Conservation (phyloP, 257 asterid species). For the Ilex aquifolium region DNA sequence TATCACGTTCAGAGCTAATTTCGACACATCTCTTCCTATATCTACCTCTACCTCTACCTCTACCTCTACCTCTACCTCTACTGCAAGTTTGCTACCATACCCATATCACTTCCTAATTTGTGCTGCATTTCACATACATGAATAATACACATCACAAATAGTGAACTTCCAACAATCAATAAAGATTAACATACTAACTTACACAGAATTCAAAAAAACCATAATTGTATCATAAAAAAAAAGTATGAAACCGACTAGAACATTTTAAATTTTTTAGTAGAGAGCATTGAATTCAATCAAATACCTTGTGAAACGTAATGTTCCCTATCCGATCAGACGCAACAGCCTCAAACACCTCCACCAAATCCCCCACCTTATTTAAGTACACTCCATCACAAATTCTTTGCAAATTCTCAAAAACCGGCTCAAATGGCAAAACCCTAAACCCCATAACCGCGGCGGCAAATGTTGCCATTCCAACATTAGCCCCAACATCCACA, state of each 20-base stretch:
- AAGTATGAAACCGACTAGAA: neutral
- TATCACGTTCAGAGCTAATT: too few relatives aligned
- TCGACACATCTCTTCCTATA: too few relatives aligned
- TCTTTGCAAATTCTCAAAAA: conserved; percentile 91
- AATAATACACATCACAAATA: too few relatives aligned
- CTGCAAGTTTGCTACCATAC: too few relatives aligned
- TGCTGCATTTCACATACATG: too few relatives aligned
- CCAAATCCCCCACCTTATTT: conserved; percentile 64
- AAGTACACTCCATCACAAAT: conserved; percentile 89
- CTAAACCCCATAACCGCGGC: conserved; percentile 96
- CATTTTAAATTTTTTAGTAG: neutral
- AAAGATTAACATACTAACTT: neutral
- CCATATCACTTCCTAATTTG: too few relatives aligned
- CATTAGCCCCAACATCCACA: conserved; percentile 95
- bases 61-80: too few relatives aligned
- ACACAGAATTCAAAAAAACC: neutral
- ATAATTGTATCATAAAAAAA: neutral
- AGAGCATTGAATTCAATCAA: neutral
- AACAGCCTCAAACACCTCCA: conserved; percentile 80
- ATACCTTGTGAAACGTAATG: conserved; percentile 89
- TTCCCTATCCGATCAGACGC: conserved; percentile 74
- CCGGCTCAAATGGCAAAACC: conserved; percentile 96
- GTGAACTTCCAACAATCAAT: neutral
- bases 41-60: too few relatives aligned
- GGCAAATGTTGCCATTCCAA: conserved; percentile 94